These are phyloP conservation scores for Serendipita sp. DNA, from an alignment of 768 basidiomycete species.

Conservation along the genomic window DNA sequence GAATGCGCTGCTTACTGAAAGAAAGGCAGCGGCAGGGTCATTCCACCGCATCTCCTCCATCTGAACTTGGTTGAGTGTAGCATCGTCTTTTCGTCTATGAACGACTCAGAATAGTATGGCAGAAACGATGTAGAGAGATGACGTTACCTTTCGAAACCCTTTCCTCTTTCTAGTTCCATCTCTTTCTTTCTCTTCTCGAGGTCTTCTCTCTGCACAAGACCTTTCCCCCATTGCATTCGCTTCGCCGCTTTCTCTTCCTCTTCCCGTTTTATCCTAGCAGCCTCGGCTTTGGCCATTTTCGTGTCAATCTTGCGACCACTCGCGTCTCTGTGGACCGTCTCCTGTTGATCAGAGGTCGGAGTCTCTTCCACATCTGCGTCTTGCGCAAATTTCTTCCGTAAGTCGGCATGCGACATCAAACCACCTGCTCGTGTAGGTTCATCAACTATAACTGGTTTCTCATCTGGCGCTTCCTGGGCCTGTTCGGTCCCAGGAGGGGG, in stretches of 20 bases:
- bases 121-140: neutral
- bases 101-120: slow-evolving; percentile 28
- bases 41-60: slow-evolving; percentile 81
- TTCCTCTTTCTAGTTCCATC: slow-evolving; percentile 48
- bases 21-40: slow-evolving; percentile 91
- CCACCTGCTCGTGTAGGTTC: slow-evolving; percentile 39
- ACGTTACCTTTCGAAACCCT: slow-evolving; percentile 49
- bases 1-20: slow-evolving; percentile 43
- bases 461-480: slow-evolving; percentile 38
- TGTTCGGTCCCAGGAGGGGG: slow-evolving; percentile 46
- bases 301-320: slow-evolving; percentile 80
- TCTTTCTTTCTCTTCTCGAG: slow-evolving; percentile 48
- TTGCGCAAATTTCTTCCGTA: slow-evolving; percentile 46
- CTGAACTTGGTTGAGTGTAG: slow-evolving; percentile 69
- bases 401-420: slow-evolving; percentile 56
- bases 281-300: slow-evolving; percentile 71
- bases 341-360: slow-evolving; percentile 51
- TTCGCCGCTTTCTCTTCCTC: slow-evolving; percentile 71
- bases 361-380: slow-evolving; percentile 23
- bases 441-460: slow-evolving; percentile 43
- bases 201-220: slow-evolving; percentile 76
- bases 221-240: slow-evolving; percentile 98
- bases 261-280: slow-evolving; percentile 63
- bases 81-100: slow-evolving; percentile 35
- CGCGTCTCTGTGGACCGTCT: slow-evolving; percentile 89